Percentiles rank a stretch among this genome's conserved stretches.
These are phyloP conservation scores for Boletus tomentosulus DNA, from an alignment of 768 basidiomycete genomes.

Conservation along the genomic window DNA sequence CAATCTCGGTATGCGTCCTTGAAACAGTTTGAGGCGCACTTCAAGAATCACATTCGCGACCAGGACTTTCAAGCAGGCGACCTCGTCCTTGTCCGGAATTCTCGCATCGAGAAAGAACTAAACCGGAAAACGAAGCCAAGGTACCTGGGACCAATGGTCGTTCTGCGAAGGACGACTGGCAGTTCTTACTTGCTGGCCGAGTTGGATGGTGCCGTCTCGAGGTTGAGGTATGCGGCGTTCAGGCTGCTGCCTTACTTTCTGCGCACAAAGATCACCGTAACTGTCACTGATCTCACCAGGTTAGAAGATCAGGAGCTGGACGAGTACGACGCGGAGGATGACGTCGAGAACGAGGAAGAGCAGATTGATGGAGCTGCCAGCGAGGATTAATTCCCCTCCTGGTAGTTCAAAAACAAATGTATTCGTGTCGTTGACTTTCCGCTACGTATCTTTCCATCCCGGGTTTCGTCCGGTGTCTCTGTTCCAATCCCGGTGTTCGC, in stretches of 20 bases:
- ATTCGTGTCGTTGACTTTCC: too few species aligned
- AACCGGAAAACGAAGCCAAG: conserved; percentile 21
- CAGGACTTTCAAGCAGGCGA: not conserved
- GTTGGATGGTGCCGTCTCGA: not conserved
- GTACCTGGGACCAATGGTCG: not conserved
- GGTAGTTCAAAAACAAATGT: too few species aligned
- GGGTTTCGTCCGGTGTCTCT: too few species aligned
- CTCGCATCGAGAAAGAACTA: conserved; percentile 1
- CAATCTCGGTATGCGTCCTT: not conserved
- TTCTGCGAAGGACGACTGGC: not conserved
- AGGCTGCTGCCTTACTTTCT: not conserved
- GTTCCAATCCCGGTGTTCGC: too few species aligned
- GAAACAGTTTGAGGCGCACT: not conserved
- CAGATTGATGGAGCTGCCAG: too few species aligned
- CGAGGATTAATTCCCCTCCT: too few species aligned
- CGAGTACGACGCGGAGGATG: too few species aligned
- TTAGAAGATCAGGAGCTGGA: too few species aligned
- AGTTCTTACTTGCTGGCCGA: not conserved
- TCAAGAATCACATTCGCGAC: not conserved
- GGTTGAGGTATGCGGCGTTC: not conserved
- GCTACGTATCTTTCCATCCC: too few species aligned
- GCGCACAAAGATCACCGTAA: too few species aligned
- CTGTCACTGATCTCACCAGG: too few species aligned
- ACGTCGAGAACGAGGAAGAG: too few species aligned
- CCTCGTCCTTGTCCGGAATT: not conserved